These are phyloP conservation scores for Mortierella sp. DNA, from an alignment of 371 early-diverging fungal species.

Conservation along the genomic window DNA sequence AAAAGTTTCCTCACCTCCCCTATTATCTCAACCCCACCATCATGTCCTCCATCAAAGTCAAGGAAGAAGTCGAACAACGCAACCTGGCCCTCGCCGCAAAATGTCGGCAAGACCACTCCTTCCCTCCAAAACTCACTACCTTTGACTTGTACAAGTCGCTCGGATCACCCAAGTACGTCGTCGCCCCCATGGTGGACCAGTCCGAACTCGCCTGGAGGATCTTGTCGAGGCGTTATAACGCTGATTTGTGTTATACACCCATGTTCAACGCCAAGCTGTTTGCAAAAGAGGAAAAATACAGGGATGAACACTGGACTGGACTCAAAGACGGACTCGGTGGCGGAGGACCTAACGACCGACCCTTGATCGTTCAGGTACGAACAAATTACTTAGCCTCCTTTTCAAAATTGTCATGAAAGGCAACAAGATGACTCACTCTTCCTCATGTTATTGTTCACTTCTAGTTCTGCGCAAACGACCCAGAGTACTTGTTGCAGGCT, in stretches of 20 bases:
- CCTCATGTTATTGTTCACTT: background rate
- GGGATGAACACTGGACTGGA: constrained; percentile 79
- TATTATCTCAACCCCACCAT: constrained; percentile 3
- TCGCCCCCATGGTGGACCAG: constrained; percentile 98
- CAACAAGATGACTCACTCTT: background rate
- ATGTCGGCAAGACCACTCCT: constrained; percentile 27
- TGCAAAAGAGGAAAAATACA: constrained; percentile 72
- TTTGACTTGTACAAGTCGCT: constrained; percentile 88
- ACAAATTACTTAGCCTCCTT: background rate
- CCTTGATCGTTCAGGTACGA: constrained; percentile 92
- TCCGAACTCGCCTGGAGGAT: constrained; percentile 95
- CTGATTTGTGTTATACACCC: constrained; percentile 97
- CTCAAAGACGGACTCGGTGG: constrained; percentile 63
- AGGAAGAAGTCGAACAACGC: constrained; percentile 39
- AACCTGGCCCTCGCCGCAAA: constrained; percentile 40
- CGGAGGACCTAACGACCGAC: constrained; percentile 82
- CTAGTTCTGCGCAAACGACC: constrained; percentile 98
- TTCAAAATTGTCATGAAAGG: background rate
- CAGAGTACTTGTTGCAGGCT: constrained; percentile 87
- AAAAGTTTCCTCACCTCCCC: constrained; percentile 34
- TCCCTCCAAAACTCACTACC: constrained; percentile 74
- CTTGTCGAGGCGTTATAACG: constrained; percentile 92
- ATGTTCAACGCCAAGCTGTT: constrained; percentile 98
- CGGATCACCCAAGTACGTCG: constrained; percentile 81
- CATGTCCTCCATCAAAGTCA: constrained; percentile 14